A percentile compares a stretch with the other conserved stretches of the same genome.
These are phyloP conservation scores for Teratosphaeria pseudoeucalypti DNA, from an alignment of 2,329 filamentous ascomycete species.

Conservation along the genomic window DNA sequence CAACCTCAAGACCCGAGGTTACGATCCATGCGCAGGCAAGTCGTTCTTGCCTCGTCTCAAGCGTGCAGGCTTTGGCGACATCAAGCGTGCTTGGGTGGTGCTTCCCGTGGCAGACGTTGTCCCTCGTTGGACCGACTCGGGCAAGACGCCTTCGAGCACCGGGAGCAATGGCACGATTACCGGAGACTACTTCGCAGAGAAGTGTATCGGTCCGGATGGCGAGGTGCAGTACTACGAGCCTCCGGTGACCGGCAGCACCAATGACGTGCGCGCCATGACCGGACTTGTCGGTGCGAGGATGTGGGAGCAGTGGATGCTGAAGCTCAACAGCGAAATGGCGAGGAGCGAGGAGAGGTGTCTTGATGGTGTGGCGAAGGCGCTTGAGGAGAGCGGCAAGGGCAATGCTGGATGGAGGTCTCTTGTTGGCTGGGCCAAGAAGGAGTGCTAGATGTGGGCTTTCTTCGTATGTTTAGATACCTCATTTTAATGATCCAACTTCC, in stretches of 20 bases:
- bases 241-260: constrained; percentile 25
- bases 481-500: background rate
- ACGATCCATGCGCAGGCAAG: constrained; percentile 76
- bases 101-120: constrained; percentile 58
- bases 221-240: constrained; percentile 20
- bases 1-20: constrained; percentile 77
- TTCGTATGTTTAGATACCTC: background rate
- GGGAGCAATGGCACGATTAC: constrained; percentile 4
- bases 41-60: constrained; percentile 65
- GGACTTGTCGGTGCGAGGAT: constrained; percentile 78
- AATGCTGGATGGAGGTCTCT: constrained; percentile 51
- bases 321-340: constrained; percentile 76
- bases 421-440: constrained; percentile 50
- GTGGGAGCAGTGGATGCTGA: constrained; percentile 95
- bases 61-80: constrained; percentile 65
- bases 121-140: constrained; percentile 27
- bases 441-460: background rate
- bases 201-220: constrained; percentile 26
- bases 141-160: constrained; percentile 10
- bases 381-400: constrained; percentile 50
- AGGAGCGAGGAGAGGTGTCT: constrained; percentile 46
- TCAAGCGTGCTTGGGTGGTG: constrained; percentile 80
- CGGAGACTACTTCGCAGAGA: constrained; percentile 8
- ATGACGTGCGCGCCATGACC: constrained; percentile 44
- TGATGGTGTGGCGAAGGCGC: constrained; percentile 46